A percentile compares a stretch with the other conserved stretches of the same genome.
These are phyloP conservation scores for Astrephomene gubernaculifera DNA, from an alignment of 139 green algal genomes.

Conservation along the genomic window DNA sequence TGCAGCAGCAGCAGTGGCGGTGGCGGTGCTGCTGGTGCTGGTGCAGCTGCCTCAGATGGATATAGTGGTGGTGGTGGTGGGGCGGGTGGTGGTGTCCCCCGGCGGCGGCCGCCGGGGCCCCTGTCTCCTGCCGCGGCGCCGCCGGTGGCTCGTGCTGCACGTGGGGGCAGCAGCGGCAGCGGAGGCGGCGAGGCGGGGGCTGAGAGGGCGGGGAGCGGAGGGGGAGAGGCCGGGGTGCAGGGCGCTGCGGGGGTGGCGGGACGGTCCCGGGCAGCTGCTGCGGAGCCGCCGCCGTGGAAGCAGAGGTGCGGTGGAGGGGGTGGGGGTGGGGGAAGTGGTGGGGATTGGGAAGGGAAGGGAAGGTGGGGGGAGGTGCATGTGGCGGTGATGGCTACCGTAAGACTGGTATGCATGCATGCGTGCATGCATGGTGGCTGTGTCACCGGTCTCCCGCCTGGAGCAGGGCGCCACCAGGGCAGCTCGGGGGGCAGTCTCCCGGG, in stretches of 20 bases:
- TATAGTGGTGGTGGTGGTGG: not conserved
- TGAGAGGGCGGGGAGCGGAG: not conserved
- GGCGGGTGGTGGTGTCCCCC: not conserved
- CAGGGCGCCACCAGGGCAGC: too few relatives aligned
- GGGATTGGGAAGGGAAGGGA: not conserved
- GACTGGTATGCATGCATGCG: too few relatives aligned
- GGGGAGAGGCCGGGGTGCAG: not conserved
- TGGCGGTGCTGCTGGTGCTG: not conserved
- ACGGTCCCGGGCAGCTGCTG: not conserved
- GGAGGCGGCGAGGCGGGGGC: not conserved
- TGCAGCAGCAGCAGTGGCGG: too few relatives aligned
- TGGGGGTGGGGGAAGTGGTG: too few relatives aligned
- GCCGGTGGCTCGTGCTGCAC: not conserved
- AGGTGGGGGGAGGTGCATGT: not conserved
- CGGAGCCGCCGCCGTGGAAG: constrained; percentile 32
- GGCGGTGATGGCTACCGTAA: too few relatives aligned
- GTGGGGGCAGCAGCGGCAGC: not conserved
- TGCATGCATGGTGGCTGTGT: too few relatives aligned
- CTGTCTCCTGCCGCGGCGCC: too few relatives aligned
- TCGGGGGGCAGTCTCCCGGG: too few relatives aligned
- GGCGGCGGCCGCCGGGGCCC: not conserved
- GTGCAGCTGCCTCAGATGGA: too few relatives aligned
- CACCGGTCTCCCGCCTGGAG: too few relatives aligned
- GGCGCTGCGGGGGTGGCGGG: not conserved
- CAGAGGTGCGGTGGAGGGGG: not conserved